Evolutionary conservation across 1,139 yeast genomes (phyloP), one percentile per base, ranked within the genome.

Genomic region (Trichomonascaceae sp.): DNA sequence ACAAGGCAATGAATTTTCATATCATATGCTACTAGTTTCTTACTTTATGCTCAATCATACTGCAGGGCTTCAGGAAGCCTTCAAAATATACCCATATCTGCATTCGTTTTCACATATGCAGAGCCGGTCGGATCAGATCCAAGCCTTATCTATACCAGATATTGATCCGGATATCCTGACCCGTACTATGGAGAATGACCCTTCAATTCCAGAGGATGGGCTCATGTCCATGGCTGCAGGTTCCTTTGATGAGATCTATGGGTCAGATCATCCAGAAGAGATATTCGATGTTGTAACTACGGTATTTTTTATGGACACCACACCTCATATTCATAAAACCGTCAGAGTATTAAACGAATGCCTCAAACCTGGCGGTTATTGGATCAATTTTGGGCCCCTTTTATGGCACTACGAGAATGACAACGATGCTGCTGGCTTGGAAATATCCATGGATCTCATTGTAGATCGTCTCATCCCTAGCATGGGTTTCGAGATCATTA

Each of bases 301-400:
- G 0, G 80, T 85, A 53, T 90, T 85, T 68, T 90, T 89, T 67
- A 69, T 90, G 19, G 96, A 90, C 63, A 89, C 96, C 0, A 84
- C 93, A 0, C 74, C 82, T 17, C 86, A 89, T 63, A 74, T 89
- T 18, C 75, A 88, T 46, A 87, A 85, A 52, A 88, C 89, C 57
- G 58, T 90, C 47, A 77, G 75, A 54, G 73, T 88, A 0, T 79
- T 90, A 0, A 66, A 74, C 18, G 74, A 82, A 58, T 73, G 81
- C 19, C 66, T 88, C 54, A 73, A 73, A 49, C 66, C 73, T 0
- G 79, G 79, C 6, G 95, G 95, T 0, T 60, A 72, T 13, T 89
- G 96, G 96, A 74, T 88, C 54, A 90, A 90, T 67, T 81, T 85
- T 62, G 97, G 96, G 0, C 96, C 96, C 0, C 71, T 89, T 27